phyloP scores from a whole-genome alignment of 1,139 yeast genomes.

The Scheffersomyces titani region DNA sequence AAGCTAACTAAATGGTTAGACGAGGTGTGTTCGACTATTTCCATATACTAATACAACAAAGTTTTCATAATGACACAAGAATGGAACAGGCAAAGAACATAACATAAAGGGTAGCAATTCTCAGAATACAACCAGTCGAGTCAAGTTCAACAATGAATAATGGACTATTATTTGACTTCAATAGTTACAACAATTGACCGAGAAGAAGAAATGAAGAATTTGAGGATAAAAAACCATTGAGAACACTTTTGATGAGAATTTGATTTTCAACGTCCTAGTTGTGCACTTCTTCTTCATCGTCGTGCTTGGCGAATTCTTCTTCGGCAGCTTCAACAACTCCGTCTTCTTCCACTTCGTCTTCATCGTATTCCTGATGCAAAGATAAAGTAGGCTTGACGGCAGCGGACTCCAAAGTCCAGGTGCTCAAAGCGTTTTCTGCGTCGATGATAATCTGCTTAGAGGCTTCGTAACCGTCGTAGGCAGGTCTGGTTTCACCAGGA shows the following conservation, averaged over 20 bases:
- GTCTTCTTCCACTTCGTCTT: constrained; percentile 47
- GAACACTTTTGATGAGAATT: neutral
- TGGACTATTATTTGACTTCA: neutral
- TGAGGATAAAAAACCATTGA: neutral
- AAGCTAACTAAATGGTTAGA: neutral
- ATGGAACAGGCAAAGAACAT: neutral
- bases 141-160: neutral
- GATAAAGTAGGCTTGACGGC: constrained; percentile 93
- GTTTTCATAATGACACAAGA: neutral
- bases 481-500: constrained; percentile 99
- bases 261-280: neutral
- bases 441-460: constrained; percentile 97
- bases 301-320: constrained; percentile 44
- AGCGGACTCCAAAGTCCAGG: constrained; percentile 96
- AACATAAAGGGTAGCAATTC: neutral
- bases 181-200: neutral
- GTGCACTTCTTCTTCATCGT: constrained; percentile 19
- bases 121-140: neutral
- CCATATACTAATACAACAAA: neutral
- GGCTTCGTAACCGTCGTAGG: constrained; percentile 97
- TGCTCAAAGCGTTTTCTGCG: constrained; percentile 92
- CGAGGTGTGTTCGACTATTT: neutral
- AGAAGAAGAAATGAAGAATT: neutral
- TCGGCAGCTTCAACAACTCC: constrained; percentile 53
- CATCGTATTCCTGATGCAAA: constrained; percentile 75